Base-by-base conservation (phyloP, 768 basidiomycete genomes). In the Boletus pseudo-olivaceus region DNA sequence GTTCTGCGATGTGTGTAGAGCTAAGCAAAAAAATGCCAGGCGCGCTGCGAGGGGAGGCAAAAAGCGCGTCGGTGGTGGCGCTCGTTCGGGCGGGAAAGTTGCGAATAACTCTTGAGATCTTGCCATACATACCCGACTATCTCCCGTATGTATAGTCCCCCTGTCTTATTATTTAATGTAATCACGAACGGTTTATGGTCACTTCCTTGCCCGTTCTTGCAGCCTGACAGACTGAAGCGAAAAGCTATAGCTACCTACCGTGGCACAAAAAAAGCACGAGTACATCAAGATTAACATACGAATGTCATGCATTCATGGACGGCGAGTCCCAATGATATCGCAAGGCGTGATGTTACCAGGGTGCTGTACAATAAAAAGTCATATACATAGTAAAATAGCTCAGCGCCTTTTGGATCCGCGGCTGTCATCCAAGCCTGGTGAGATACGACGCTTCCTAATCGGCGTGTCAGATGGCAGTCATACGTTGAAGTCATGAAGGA, bases 391-490 rank as follows among this genome's bases (percentile, higher is more conserved):
- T 56, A 54, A 56, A 55, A 62, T 67, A 60, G 70, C 55, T 82
- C 76, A 87, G 60, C 87, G 84, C 60, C 87, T 80, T 74, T 89
- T 89, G 49, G 83, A 82, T 56, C 83, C 79, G 55, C 88, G 79
- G 35, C 75, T 66, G 46, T 89, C 88, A 43, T 88, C 88, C 65
- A 84, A 61, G 7, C 81, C 76, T n/a, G 87, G 87, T 7, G 88
- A 89, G 56, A 79, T 83, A 60, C 88, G 75, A 57, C 88, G 82
- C 74, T 90, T 90, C 67, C 88, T 90, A 27, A 48, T 51, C 14
- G 26, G 20, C 12, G 34, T 23, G 50, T 60, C 34, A 66, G 54
- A 47, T 14, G 4, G 6, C n/a, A 40, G 10, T 23, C n/a, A 7
- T 8, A 19, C 23, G n/a, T 15, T 15, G n/a, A 2, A 52, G 9